Evolutionary conservation across 1,284 basidiomycete species (phyloP).

Genomic region (Xerocomus amazonicus): DNA sequence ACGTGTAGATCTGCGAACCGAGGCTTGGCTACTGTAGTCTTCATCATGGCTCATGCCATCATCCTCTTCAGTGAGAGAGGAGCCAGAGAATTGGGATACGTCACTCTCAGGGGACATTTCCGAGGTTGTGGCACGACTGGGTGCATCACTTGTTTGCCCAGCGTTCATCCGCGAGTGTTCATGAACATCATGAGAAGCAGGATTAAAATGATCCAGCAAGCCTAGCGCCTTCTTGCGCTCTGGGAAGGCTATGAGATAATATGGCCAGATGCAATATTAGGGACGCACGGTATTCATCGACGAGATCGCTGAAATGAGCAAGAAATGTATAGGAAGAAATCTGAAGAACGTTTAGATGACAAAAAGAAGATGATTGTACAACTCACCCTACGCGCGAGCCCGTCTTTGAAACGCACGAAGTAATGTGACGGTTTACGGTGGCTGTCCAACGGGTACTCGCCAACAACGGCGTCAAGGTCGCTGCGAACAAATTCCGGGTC

Average conservation of each 20-base stretch:
- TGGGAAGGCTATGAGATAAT: constrained; percentile 24
- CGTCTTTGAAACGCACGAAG: constrained; percentile 55
- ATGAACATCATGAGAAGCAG: constrained; percentile 56
- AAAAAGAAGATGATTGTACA: neutral
- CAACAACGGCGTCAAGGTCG: constrained; percentile 52
- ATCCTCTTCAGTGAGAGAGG: constrained; percentile 24
- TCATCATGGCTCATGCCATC: constrained; percentile 32
- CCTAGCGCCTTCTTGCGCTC: constrained; percentile 43
- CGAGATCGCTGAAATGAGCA: constrained; percentile 41
- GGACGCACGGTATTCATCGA: constrained; percentile 55
- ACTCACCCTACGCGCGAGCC: constrained; percentile 57
- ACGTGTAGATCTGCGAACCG: constrained; percentile 28
- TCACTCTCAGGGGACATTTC: constrained; percentile 10
- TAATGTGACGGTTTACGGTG: constrained; percentile 45
- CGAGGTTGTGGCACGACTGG: constrained; percentile 4
- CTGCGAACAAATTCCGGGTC: constrained; percentile 30
- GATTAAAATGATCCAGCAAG: constrained; percentile 52
- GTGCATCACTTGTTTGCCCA: constrained; percentile 27
- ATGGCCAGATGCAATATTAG: neutral
- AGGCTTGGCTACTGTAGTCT: constrained; percentile 22
- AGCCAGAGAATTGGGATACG: constrained; percentile 10
- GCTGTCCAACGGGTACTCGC: constrained; percentile 42
- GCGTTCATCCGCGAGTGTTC: constrained; percentile 52
- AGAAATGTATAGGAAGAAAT: constrained; percentile 40
- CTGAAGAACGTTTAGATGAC: constrained; percentile 29